Conservation (phyloP, 116 monocot species). For the Zostera marina region DNA sequence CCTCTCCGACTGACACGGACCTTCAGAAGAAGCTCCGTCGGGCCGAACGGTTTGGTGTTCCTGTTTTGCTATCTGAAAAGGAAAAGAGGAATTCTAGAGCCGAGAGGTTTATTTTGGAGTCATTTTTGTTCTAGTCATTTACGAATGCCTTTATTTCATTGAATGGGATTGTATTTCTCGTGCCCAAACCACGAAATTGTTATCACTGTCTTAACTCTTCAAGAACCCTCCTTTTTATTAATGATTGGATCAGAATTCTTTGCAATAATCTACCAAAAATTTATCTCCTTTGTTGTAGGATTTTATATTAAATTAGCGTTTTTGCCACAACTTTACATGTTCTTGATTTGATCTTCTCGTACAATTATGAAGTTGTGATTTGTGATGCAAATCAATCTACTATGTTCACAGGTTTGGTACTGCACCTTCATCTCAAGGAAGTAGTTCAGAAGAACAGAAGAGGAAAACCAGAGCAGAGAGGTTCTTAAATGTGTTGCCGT, state of each 20-base stretch:
- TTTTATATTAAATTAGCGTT: too few relatives aligned
- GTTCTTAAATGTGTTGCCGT: constrained; percentile 6
- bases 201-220: too few relatives aligned
- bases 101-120: constrained; percentile 24
- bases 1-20: background rate
- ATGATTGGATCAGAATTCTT: too few relatives aligned
- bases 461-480: constrained; percentile 65
- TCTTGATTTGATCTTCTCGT: too few relatives aligned
- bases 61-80: constrained; percentile 40
- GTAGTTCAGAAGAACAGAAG: constrained; percentile 38
- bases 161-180: too few relatives aligned
- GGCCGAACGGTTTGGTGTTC: constrained; percentile 38
- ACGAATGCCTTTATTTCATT: too few relatives aligned
- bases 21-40: constrained; percentile 44
- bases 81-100: constrained; percentile 48
- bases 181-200: too few relatives aligned
- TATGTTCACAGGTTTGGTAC: constrained; percentile 51
- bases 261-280: too few relatives aligned
- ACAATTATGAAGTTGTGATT: too few relatives aligned
- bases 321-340: too few relatives aligned
- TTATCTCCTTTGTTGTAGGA: too few relatives aligned
- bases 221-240: too few relatives aligned
- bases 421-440: constrained; percentile 9
- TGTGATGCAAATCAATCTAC: background rate
- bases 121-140: background rate